Conservation (phyloP, 2,329 filamentous ascomycete genomes). For the Lomentospora prolificans region DNA sequence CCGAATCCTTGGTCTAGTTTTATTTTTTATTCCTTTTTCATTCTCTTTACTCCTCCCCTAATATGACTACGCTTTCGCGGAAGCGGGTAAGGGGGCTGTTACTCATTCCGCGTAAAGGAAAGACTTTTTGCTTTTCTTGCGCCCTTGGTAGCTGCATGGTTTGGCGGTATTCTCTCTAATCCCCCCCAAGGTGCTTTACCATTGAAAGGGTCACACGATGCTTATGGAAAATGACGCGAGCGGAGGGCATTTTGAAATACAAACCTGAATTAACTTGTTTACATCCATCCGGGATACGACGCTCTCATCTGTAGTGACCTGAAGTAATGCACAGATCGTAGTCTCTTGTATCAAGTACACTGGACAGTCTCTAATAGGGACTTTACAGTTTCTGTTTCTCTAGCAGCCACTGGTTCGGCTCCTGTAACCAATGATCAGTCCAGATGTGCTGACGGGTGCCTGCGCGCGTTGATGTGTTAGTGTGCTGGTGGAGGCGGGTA, state of each 20-base stretch:
- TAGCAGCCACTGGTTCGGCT: too few species aligned
- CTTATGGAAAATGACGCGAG: slow-evolving; percentile 2
- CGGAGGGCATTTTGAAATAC: not conserved
- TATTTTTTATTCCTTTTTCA: slow-evolving; percentile 8
- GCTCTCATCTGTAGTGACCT: not conserved
- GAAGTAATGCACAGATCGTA: not conserved
- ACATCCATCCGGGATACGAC: not conserved
- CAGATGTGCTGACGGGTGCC: too few species aligned
- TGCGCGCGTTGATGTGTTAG: too few species aligned
- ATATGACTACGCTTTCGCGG: not conserved
- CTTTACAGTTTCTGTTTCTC: too few species aligned
- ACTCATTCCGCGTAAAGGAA: not conserved
- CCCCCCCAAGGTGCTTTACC: slow-evolving; percentile 8
- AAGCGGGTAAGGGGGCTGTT: not conserved
- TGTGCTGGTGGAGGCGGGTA: not conserved
- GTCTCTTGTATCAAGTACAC: too few species aligned
- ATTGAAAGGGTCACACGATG: not conserved
- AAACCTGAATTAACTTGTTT: not conserved
- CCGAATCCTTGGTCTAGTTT: slow-evolving; percentile 1
- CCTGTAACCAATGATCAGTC: not conserved
- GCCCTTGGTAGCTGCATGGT: slow-evolving; percentile 5
- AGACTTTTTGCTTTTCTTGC: slow-evolving; percentile 6
- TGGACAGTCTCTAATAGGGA: too few species aligned
- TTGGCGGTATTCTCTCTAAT: slow-evolving; percentile 3
- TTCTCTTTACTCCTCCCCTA: slow-evolving; percentile 4